Evolutionary conservation across 257 asterid genomes (phyloP).

Genomic region (Nicotiana attenuata): DNA sequence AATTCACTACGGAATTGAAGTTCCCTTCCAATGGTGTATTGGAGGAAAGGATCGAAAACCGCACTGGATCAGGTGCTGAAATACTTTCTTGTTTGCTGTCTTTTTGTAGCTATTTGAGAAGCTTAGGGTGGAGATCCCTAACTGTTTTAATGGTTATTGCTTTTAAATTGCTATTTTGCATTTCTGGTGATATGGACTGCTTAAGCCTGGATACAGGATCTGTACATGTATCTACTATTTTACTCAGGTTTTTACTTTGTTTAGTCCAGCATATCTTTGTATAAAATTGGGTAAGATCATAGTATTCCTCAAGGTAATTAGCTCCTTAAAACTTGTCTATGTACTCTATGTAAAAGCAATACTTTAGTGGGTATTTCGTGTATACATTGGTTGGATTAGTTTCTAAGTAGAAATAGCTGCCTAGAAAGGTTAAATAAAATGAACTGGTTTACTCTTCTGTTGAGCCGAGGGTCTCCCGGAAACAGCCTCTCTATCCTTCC

Average conservation of each 20-base stretch:
- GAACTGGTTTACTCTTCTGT: too few species aligned
- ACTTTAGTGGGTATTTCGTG: not conserved
- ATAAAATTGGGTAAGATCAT: not conserved
- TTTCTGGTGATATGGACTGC: not conserved
- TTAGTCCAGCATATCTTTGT: not conserved
- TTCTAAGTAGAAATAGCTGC: not conserved
- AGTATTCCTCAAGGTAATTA: not conserved
- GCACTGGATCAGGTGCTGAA: conserved; percentile 44
- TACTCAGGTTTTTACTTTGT: not conserved
- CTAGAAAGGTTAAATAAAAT: not conserved
- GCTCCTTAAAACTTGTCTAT: not conserved
- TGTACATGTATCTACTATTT: not conserved
- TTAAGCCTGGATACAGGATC: not conserved
- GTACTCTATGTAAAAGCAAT: not conserved
- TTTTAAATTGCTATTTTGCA: not conserved
- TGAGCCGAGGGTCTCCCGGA: too few species aligned
- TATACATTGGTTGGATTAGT: not conserved
- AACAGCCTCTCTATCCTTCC: too few species aligned
- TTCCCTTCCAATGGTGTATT: conserved; percentile 21
- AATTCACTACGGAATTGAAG: conserved; percentile 21
- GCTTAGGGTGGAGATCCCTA: not conserved
- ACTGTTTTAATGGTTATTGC: not conserved
- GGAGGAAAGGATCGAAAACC: conserved; percentile 31
- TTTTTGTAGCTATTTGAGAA: not conserved
- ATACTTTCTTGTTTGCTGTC: not conserved